Base-by-base conservation (phyloP, 2,329 filamentous ascomycete genomes). In the Huntiella bhutanensis region DNA sequence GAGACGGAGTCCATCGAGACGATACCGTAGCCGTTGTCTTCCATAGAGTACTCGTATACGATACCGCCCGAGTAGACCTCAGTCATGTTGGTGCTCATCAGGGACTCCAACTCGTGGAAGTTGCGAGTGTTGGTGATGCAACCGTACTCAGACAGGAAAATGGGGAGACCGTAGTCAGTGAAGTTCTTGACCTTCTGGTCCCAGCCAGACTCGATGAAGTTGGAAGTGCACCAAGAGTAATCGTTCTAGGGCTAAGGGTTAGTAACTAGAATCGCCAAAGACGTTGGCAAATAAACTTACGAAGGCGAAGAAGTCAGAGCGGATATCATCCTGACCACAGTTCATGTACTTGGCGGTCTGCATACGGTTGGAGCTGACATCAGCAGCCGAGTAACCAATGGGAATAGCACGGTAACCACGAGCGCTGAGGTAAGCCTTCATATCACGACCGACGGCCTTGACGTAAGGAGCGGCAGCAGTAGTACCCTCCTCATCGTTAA, bases 131-230 rank as follows among this genome's bases (percentile, higher is more conserved):
- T 86, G 59, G 73, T 80, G 64, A 60, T 85, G 68, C 91, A 98
- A 52, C 91, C 91, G 59, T 82, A 96, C 63, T 96, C 91, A 43
- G 87, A 95, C 46, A 98, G 72, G 75, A 94, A 95, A 58, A 94
- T 80, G 49, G 87, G 84, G 46, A 94, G 68, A 55, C 84, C 84
- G 61, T 93, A 94, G 60, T 82, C 75, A 52, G 74, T 77, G 64
- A 88, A 93, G 66, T 81, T 84, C 69, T 82, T 71, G 51, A 93
- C 86, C 73, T 94, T 94, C 59, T 80, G 63, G 61, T 85, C 73
- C 85, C 86, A 95, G 54, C 83, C 85, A 36, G 86, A 80, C 40
- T 63, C 67, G 41, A 62, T 60, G 66, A 81, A 87, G 54, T 75
- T 69, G 41, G 77, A 78, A 52, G 79, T 78, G 62, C 83, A 88